Base-by-base conservation (phyloP, 1,139 yeast genomes). In the Wickerhamiella infanticola region DNA sequence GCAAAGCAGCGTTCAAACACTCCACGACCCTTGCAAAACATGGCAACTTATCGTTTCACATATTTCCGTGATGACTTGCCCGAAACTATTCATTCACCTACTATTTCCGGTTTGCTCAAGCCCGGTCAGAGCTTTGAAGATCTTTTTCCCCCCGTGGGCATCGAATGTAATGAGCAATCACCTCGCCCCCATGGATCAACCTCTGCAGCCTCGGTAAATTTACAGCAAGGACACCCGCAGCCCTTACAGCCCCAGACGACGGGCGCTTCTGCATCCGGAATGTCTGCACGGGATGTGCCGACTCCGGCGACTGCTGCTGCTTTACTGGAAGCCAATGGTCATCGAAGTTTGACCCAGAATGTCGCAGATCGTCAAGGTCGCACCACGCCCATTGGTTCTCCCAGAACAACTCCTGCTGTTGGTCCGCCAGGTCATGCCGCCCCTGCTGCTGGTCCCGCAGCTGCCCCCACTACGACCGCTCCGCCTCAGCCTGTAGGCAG, bases 11-110 rank as follows among this genome's bases (percentile, higher is more conserved):
- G 67, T 13, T 29, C 33, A 24, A 24, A 24, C n/a, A 37, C 40
- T 40, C 25, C 39, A 3, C 11, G 24, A 29, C 39, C 27, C 56
- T 53, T 45, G 40, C 53, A 7, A 55, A 53, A 4, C 55, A 54
- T 47, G 37, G 50, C 48, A 42, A 42, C 42, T 13, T 69, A 70
- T 53, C 68, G 98, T 50, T 90, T 83, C 65, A 85, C 97, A 0
- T 90, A 88, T 59, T 90, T 90, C 62, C 70, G 97, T 53, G 95
- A 88, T 54, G 95, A 86, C 57, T 65, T 90, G 54, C 83, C 81
- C 23, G 77, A 85, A 13, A 90, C 98, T 0, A 77, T 90, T 13
- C 97, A 90, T 62, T 77, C 96, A 0, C 90, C 95, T 1, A 79
- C 82, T 3, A 77, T 90, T 35, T 79, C 94, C 11, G 97, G 96